Conservation (phyloP, 306 rosid species). For the Castanospermum australe region DNA sequence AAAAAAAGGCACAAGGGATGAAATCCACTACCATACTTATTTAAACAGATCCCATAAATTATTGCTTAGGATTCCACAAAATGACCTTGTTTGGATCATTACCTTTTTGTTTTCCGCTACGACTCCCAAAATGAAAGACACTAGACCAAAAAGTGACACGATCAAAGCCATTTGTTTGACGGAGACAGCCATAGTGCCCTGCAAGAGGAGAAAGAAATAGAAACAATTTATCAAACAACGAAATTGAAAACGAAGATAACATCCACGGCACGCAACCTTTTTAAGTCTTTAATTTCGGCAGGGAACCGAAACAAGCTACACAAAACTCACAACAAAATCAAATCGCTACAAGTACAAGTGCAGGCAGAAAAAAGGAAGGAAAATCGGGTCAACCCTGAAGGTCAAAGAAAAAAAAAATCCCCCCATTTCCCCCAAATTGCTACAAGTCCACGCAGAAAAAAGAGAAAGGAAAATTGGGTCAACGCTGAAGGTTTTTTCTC, state of each 20-base stretch:
- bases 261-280: background rate
- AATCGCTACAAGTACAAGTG: background rate
- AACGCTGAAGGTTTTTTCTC: too few species aligned
- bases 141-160: background rate
- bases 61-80: background rate
- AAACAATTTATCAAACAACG: background rate
- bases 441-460: too few species aligned
- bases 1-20: too few species aligned
- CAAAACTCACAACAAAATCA: background rate
- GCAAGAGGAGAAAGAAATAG: background rate
- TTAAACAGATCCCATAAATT: background rate
- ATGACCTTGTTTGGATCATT: background rate
- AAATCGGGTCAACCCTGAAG: too few species aligned
- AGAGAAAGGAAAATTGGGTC: too few species aligned
- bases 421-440: background rate
- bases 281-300: background rate
- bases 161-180: slow-evolving; percentile 33
- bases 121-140: slow-evolving; percentile 38
- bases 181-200: slow-evolving; percentile 30
- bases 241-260: background rate
- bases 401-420: too few species aligned
- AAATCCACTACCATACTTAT: background rate
- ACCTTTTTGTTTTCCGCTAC: slow-evolving; percentile 48
- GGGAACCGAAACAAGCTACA: background rate
- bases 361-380: too few species aligned